phyloP scores from a whole-genome alignment of 139 green algal species.

The Chlorella sp. region DNA sequence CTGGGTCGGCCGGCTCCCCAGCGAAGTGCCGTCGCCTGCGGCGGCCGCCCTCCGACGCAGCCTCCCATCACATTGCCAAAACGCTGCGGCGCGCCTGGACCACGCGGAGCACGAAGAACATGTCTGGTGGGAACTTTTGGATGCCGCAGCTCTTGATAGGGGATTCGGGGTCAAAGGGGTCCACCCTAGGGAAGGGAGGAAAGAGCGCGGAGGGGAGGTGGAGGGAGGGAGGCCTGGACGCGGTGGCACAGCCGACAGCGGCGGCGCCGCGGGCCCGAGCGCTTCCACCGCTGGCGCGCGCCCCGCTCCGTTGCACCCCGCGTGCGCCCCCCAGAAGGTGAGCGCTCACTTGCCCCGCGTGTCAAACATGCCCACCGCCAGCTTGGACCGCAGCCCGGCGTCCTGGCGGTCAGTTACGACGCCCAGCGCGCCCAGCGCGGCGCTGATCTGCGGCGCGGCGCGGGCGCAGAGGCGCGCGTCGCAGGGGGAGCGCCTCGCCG shows the following conservation, averaged over 20 bases:
- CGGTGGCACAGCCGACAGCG: not conserved
- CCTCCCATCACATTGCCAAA: too few species aligned
- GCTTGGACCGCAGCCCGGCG: conserved; percentile 54
- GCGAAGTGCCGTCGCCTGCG: too few species aligned
- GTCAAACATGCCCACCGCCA: conserved; percentile 96
- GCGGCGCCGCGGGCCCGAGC: not conserved
- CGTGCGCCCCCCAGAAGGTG: too few species aligned
- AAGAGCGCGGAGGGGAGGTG: not conserved
- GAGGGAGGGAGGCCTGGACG: too few species aligned
- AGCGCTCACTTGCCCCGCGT: conserved; percentile 72
- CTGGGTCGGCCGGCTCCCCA: too few species aligned
- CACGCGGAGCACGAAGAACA: conserved; percentile 96
- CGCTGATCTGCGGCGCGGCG: conserved; percentile 34
- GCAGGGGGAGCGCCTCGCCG: not conserved
- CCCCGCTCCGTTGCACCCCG: too few species aligned
- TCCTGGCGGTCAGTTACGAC: conserved; percentile 70
- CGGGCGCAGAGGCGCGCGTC: not conserved
- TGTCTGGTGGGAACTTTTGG: conserved; percentile 88
- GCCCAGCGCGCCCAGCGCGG: conserved; percentile 56
- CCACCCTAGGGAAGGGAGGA: conserved; percentile 46
- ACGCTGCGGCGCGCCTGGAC: too few species aligned
- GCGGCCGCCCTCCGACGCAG: too few species aligned
- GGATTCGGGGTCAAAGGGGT: conserved; percentile 84
- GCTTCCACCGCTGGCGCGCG: too few species aligned
- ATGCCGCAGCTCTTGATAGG: conserved; percentile 86